Evolutionary conservation across 352 stramenopile genomes (phyloP).

Genomic region (Pythium sukuiense): DNA sequence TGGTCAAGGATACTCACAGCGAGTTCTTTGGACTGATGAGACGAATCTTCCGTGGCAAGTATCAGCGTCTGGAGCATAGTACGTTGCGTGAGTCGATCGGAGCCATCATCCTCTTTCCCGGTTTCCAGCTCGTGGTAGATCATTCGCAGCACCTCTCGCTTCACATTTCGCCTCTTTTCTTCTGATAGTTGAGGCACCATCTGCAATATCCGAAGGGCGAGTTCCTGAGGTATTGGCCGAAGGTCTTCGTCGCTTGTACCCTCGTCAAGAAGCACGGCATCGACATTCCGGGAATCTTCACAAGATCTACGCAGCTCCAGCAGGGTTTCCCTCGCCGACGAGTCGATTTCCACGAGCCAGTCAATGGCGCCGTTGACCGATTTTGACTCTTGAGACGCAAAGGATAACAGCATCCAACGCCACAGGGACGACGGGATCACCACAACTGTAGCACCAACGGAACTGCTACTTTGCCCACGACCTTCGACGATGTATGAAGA

Average conservation of each 20-base stretch:
- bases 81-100: not conserved
- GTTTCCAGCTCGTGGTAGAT: not conserved
- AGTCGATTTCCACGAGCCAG: slow-evolving; percentile 10
- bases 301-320: not conserved
- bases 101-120: not conserved
- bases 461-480: not conserved
- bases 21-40: not conserved
- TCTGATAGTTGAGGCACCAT: not conserved
- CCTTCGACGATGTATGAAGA: slow-evolving; percentile 12
- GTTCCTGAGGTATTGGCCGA: not conserved
- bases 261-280: not conserved
- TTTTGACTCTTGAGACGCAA: not conserved
- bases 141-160: not conserved
- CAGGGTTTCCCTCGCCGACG: not conserved
- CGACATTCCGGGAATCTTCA: not conserved
- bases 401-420: slow-evolving; percentile 8
- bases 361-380: not conserved
- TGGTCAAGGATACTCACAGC: not conserved
- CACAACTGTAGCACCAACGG: not conserved
- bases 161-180: not conserved
- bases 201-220: not conserved
- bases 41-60: not conserved
- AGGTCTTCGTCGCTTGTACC: not conserved
- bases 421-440: slow-evolving; percentile 6
- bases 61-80: slow-evolving; percentile 15